Base-by-base conservation (phyloP, 805 yeast genomes). In the Cyberlindnera sargentensis region DNA sequence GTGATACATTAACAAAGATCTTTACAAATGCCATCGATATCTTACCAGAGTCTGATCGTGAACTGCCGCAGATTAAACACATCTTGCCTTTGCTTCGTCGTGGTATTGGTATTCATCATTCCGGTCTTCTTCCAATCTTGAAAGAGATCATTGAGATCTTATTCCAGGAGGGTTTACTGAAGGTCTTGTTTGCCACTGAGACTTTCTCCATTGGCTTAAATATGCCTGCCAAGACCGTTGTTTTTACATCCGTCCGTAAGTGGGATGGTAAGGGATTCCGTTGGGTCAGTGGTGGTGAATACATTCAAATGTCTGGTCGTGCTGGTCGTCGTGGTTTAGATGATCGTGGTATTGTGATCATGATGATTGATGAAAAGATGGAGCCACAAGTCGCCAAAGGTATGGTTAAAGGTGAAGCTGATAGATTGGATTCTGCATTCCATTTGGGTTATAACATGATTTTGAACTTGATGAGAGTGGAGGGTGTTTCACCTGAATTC, bases 301-400 rank as follows among this genome's bases (percentile, higher is more conserved):
- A 93, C 66, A 93, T 93, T 60, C 99, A 93, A 69, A 93, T 93
- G 99, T 87, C 96, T 37, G 99, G 99, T 52, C 82, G 99, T 66
- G 99, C 99, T 24, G 99, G 99, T 56, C 90, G 99, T 73, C 86
- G 99, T 75, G 99, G 99, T 60, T 76, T 93, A 55, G 99, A 93
- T 74, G 99, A 93, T 63, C 84, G 99, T 64, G 99, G 99, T 68
- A 89, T 93, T 64, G 99, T 93, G 40, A 93, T 93, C 53, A 86
- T 93, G 93, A 93, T 93, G 99, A 89, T 93, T 63, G 98, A 93
- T 62, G 98, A 93, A 62, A 93, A 93, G 60, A 93, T 93, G 99
- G 99, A 93, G 63, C 99, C 99, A 4, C 95, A 90, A 56, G 96
- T 93, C 36, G 99, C 99, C 23, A 93, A 93, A 62, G 97, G 98